Percentiles rank a stretch among this genome's conserved stretches.
Conservation (phyloP, 495 filamentous ascomycete species). For the Podospora fimiseda region DNA sequence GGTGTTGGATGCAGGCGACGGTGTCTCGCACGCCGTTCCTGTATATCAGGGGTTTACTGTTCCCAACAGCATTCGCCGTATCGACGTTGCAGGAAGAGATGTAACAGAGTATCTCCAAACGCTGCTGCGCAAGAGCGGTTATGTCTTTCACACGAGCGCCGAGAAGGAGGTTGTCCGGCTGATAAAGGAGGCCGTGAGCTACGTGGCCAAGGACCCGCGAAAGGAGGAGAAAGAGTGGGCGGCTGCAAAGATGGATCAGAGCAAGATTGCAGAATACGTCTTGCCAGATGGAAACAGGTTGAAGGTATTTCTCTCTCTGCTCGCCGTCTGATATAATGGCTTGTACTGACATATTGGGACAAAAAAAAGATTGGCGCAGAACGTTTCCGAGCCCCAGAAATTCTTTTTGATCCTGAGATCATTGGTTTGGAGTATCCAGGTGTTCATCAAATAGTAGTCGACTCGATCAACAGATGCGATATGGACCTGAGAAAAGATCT, state of each 20-base stretch:
- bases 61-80: slow-evolving; percentile 85
- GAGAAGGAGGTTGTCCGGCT: slow-evolving; percentile 96
- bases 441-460: slow-evolving; percentile 94
- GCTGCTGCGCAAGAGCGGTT: slow-evolving; percentile 83
- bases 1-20: slow-evolving; percentile 91
- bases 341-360: no score
- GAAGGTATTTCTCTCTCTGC: slow-evolving; percentile 51
- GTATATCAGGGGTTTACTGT: slow-evolving; percentile 98
- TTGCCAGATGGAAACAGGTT: slow-evolving; percentile 90
- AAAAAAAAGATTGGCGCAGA: slow-evolving; percentile 72
- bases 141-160: slow-evolving; percentile 93
- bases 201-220: slow-evolving; percentile 86
- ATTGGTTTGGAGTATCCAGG: slow-evolving; percentile 97
- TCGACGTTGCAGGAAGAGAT: slow-evolving; percentile 97
- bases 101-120: slow-evolving; percentile 94
- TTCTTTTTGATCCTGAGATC: slow-evolving; percentile 94
- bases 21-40: slow-evolving; percentile 94
- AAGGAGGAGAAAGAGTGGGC: slow-evolving; percentile 97
- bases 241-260: slow-evolving; percentile 50
- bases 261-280: slow-evolving; percentile 75
- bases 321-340: no score
- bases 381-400: slow-evolving; percentile 92
- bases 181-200: slow-evolving; percentile 93
- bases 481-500: slow-evolving; percentile 90
- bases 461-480: slow-evolving; percentile 94